phyloP scores from a whole-genome alignment of 805 yeast species.

The Yamadazyma tumulicola region DNA sequence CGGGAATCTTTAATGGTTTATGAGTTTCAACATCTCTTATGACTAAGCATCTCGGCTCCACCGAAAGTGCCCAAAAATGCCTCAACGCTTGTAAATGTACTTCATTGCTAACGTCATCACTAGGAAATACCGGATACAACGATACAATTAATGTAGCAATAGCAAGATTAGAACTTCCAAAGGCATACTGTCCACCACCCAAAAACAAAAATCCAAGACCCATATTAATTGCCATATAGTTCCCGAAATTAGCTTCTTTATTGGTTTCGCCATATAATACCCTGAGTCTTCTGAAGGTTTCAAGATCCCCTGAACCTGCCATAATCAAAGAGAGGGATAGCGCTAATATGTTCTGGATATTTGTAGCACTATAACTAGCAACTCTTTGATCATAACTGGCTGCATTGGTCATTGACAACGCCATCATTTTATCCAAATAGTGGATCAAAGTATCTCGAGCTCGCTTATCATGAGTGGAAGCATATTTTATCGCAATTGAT shows the following conservation, averaged over 20 bases:
- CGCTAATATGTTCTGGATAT: conserved; percentile 56
- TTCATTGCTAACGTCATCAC: conserved; percentile 37
- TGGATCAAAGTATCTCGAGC: conserved; percentile 56
- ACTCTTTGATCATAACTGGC: conserved; percentile 55
- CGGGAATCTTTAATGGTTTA: conserved; percentile 49
- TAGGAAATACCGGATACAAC: conserved; percentile 72
- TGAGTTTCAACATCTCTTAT: conserved; percentile 65
- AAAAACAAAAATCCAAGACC: conserved; percentile 84
- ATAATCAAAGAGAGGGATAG: conserved; percentile 68
- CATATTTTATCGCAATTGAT: conserved; percentile 71
- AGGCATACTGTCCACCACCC: conserved; percentile 90
- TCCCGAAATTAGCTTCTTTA: conserved; percentile 54
- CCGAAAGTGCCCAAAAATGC: conserved; percentile 86
- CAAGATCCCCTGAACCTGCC: conserved; percentile 91
- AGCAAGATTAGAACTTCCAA: conserved; percentile 59
- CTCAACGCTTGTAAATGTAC: conserved; percentile 80
- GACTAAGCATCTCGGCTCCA: conserved; percentile 77
- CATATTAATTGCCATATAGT: conserved; percentile 72
- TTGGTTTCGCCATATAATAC: conserved; percentile 59
- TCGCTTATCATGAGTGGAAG: conserved; percentile 57
- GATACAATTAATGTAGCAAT: conserved; percentile 70
- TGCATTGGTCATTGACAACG: conserved; percentile 39
- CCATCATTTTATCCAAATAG: conserved; percentile 51
- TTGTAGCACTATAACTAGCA: conserved; percentile 50
- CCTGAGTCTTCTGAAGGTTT: conserved; percentile 68